Percentiles rank a stretch among this genome's conserved stretches.
Conservation (phyloP, 2,329 filamentous ascomycete species). For the Chaetomiaceae sp. region DNA sequence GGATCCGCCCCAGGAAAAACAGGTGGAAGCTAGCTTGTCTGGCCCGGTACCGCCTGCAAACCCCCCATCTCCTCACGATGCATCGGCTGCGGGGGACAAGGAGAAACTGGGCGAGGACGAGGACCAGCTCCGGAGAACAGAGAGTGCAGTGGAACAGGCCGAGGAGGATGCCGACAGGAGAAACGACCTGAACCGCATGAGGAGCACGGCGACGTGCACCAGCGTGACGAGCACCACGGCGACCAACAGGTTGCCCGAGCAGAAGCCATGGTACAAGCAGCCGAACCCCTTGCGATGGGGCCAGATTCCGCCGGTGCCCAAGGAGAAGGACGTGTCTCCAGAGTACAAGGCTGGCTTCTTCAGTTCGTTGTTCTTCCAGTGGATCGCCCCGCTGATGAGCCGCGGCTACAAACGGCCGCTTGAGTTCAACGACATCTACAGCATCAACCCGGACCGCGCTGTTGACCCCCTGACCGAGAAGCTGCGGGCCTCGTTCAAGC, state of each 20-base stretch:
- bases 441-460: constrained; percentile 74
- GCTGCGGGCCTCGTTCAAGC: constrained; percentile 64
- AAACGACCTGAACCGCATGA: constrained; percentile 39
- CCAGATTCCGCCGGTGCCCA: constrained; percentile 50
- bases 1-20: constrained; percentile 6
- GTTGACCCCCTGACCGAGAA: constrained; percentile 65
- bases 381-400: constrained; percentile 87
- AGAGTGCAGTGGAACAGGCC: background rate
- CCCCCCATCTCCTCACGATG: constrained; percentile 5
- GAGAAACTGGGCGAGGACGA: constrained; percentile 2
- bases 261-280: constrained; percentile 61
- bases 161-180: constrained; percentile 28
- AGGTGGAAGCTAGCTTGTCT: background rate
- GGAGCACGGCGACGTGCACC: constrained; percentile 51
- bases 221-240: constrained; percentile 42
- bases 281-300: constrained; percentile 61
- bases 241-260: constrained; percentile 36
- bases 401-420: constrained; percentile 81
- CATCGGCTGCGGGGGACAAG: background rate
- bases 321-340: constrained; percentile 51
- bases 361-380: constrained; percentile 76
- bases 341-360: constrained; percentile 72
- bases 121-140: background rate
- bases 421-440: constrained; percentile 81
- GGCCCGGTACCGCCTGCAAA: background rate